Evolutionary conservation across 352 stramenopile species (phyloP).

Genomic region (Proteromonas lacertae): DNA sequence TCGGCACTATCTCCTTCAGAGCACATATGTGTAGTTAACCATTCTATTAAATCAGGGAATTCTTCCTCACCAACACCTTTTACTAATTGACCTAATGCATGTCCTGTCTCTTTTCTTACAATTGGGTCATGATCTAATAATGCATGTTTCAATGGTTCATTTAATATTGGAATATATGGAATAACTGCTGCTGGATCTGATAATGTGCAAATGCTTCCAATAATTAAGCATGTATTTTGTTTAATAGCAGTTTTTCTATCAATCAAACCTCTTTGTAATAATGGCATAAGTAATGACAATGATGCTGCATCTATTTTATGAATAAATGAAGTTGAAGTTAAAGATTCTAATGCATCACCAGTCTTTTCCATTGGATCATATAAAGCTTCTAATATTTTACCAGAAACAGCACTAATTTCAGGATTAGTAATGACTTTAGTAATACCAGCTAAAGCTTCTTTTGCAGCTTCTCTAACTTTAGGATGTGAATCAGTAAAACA

Average conservation of each 20-base stretch:
- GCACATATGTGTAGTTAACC: slow-evolving; percentile 78
- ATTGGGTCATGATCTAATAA: slow-evolving; percentile 61
- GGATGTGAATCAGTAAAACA: slow-evolving; percentile 89
- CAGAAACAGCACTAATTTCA: slow-evolving; percentile 34
- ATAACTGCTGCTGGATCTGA: slow-evolving; percentile 81
- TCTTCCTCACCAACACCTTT: slow-evolving; percentile 70
- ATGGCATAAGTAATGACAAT: slow-evolving; percentile 91
- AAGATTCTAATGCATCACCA: slow-evolving; percentile 58
- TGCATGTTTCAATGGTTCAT: slow-evolving; percentile 61
- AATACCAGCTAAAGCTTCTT: slow-evolving; percentile 74
- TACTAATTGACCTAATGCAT: slow-evolving; percentile 34
- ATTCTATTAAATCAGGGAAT: slow-evolving; percentile 72
- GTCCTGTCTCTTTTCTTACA: slow-evolving; percentile 9
- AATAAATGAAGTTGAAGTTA: slow-evolving; percentile 89
- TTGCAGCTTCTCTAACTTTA: slow-evolving; percentile 77
- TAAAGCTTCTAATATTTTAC: slow-evolving; percentile 51
- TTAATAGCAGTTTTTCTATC: slow-evolving; percentile 81
- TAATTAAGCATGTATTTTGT: slow-evolving; percentile 88
- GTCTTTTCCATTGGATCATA: slow-evolving; percentile 48
- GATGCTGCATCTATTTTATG: slow-evolving; percentile 96
- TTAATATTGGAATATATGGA: slow-evolving; percentile 79
- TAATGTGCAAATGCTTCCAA: slow-evolving; percentile 95
- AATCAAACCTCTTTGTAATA: slow-evolving; percentile 84
- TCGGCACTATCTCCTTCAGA: slow-evolving; percentile 70
- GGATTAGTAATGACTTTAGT: slow-evolving; percentile 91